Evolutionary conservation across 75 land plant genomes (phyloP), one percentile per base, ranked within the genome.

Genomic region (Cryptomeria japonica): DNA sequence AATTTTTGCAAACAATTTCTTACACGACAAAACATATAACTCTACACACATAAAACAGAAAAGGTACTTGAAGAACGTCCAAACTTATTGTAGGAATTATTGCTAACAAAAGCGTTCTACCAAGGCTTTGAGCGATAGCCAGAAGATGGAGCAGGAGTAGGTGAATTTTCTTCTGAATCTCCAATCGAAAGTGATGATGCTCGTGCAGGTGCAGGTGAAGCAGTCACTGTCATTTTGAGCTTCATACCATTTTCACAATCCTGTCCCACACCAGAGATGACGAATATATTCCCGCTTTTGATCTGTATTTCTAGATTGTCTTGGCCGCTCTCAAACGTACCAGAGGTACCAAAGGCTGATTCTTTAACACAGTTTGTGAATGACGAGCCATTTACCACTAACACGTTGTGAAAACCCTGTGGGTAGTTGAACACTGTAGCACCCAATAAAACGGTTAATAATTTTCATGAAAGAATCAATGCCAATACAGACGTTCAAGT

Each of bases 181-280:
- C 49, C 49, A 47, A 8, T 47, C 11, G 0, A 9, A 3, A 1
- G 10, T 19, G 22, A 58, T 44, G 46, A 44, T 44, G 1, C 6
- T 61, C 0, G 11, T 72, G 36, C 75, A 7, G 36, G 12, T 72
- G 36, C 2, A 8, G 36, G 75, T 58, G 22, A 44, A 44, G 46
- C 49, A 47, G 1, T 47, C 18, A 87, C 88, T 58, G 15, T 87
- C 38, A 87, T 87, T 36, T 84, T 64, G 6, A 83, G 42, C 47
- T 87, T 83, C 76, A 44, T 73, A 37, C 88, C 75, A 39, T 87
- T 87, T 28, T 41, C 51, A 39, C 88, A 87, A 68, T 87, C 85
- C 44, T 36, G 36, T 15, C 41, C 61, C 14, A 83, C 88, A 58
- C 88, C 88, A 36, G 85, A 87, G 6, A 87, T 87, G 75, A 58